A percentile compares a stretch with the other conserved stretches of the same genome.
phyloP scores from a whole-genome alignment of 371 early-diverging fungal species.

The Actinomortierella wolfii region DNA sequence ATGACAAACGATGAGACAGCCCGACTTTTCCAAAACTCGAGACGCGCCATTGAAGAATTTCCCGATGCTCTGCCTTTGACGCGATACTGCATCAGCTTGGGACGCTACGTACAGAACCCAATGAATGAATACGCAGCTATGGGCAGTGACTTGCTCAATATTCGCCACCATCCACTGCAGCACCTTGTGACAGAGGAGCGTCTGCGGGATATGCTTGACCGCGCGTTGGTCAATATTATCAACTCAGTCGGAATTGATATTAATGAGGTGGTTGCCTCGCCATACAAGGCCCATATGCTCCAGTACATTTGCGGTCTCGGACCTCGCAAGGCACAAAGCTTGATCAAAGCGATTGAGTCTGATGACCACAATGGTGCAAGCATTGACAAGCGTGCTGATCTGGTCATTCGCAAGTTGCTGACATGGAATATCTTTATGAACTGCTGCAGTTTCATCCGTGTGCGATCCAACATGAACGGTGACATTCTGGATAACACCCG shows the following conservation, averaged over 20 bases:
- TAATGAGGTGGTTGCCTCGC: conserved; percentile 72
- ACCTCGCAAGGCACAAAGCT: conserved; percentile 86
- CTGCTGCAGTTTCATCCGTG: conserved; percentile 90
- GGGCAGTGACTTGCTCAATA: conserved; percentile 70
- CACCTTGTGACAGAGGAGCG: conserved; percentile 67
- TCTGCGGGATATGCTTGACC: conserved; percentile 70
- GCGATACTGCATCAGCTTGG: conserved; percentile 90
- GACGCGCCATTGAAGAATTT: conserved; percentile 76
- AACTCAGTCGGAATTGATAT: conserved; percentile 90
- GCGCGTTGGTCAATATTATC: conserved; percentile 88
- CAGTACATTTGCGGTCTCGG: conserved; percentile 95
- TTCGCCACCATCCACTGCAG: conserved; percentile 81
- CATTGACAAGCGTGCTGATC: conserved; percentile 63
- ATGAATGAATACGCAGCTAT: conserved; percentile 84
- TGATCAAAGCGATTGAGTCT: conserved; percentile 62
- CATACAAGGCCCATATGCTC: conserved; percentile 73
- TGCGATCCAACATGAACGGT: conserved; percentile 60
- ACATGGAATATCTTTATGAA: conserved; percentile 89
- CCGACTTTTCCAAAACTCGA: conserved; percentile 80
- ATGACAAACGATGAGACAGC: conserved; percentile 90
- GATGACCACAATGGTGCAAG: conserved; percentile 39
- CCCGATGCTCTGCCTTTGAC: conserved; percentile 66
- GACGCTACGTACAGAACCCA: conserved; percentile 86
- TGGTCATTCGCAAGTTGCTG: conserved; percentile 70
- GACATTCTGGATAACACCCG: conserved; percentile 94